A percentile compares a stretch with the other conserved stretches of the same genome.
Evolutionary conservation across 805 yeast genomes (phyloP).

Genomic region (Candida railenensis): DNA sequence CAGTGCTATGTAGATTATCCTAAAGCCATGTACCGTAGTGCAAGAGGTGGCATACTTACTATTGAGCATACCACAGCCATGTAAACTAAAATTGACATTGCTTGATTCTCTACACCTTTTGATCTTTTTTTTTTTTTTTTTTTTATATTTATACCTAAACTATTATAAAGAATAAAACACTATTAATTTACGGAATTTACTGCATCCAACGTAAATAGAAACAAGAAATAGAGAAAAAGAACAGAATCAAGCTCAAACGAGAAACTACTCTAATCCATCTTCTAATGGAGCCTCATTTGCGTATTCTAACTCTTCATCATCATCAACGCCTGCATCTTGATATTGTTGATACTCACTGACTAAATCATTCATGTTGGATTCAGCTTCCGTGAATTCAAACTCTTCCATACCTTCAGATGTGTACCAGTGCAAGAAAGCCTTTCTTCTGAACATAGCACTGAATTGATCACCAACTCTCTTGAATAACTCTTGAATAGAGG

Average conservation of each 20-base stretch:
- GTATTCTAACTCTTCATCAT: conserved; percentile 72
- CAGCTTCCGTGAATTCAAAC: conserved; percentile 91
- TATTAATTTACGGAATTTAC: conserved; percentile 1
- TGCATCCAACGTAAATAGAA: background rate
- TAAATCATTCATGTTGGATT: conserved; percentile 84
- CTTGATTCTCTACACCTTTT: too few species aligned
- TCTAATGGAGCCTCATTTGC: conserved; percentile 64
- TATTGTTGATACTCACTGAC: conserved; percentile 89
- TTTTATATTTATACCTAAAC: conserved; percentile 2
- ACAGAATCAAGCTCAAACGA: background rate
- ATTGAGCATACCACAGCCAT: too few species aligned
- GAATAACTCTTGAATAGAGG: conserved; percentile 88
- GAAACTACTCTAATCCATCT: conserved; percentile 42
- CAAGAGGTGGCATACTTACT: too few species aligned
- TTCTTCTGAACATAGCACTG: conserved; percentile 88
- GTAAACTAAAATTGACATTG: too few species aligned
- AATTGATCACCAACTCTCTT: conserved; percentile 88
- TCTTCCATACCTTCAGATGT: conserved; percentile 96
- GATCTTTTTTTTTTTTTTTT: background rate
- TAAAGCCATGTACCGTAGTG: too few species aligned
- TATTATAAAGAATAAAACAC: conserved; percentile 5
- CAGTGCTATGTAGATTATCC: too few species aligned
- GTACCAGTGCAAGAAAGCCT: conserved; percentile 96
- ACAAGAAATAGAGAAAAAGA: conserved; percentile 2
- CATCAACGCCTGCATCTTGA: conserved; percentile 77